Conservation (phyloP, 225 moss, liverwort and hornwort genomes). For the Polytrichum commune region DNA sequence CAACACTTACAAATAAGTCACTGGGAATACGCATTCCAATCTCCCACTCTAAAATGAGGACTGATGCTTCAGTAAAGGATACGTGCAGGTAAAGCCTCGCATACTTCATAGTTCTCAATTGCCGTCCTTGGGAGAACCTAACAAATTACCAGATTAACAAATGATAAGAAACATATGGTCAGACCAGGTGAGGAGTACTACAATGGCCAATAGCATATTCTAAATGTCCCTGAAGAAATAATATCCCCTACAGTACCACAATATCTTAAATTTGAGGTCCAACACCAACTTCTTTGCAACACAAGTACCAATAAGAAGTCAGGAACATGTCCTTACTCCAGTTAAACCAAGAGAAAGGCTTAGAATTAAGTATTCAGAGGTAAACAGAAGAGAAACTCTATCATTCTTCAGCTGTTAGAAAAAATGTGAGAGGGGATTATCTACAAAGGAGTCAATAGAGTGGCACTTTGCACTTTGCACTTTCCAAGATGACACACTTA, state of each 20-base stretch:
- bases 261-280: no score
- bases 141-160: not conserved
- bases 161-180: conserved; percentile 19
- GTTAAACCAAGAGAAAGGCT: not conserved
- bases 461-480: no score
- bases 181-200: conserved; percentile 10
- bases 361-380: not conserved
- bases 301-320: no score
- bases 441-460: no score
- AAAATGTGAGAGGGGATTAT: no score
- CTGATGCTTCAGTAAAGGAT: conserved; percentile 45
- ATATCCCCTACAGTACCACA: no score
- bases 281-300: no score
- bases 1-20: not conserved
- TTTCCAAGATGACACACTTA: no score
- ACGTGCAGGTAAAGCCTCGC: conserved; percentile 87
- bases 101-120: conserved; percentile 66
- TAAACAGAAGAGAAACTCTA: conserved; percentile 4
- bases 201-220: no score
- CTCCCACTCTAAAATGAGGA: not conserved
- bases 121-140: conserved; percentile 65
- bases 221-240: no score
- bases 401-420: no score
- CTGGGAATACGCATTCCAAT: not conserved
- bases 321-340: not conserved